Conservation (phyloP, 192 early-diverging fungal species). For the Coemansia aciculifera region DNA sequence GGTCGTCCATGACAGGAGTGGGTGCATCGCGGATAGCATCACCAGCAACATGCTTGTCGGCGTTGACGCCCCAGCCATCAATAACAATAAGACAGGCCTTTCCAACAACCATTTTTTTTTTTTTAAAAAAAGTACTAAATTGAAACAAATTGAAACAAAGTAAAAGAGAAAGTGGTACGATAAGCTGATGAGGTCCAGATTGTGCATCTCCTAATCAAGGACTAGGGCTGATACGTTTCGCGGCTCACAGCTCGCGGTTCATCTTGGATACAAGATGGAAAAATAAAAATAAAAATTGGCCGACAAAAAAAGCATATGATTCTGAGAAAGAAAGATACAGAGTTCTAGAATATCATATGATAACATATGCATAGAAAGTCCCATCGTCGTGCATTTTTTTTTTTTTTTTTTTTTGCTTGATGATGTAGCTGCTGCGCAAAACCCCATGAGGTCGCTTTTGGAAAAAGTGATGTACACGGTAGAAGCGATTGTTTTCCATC, state of each 20-base stretch:
- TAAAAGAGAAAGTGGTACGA: neutral
- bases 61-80: slow-evolving; percentile 97
- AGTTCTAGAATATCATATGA: slow-evolving; percentile 17
- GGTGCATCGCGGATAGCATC: slow-evolving; percentile 92
- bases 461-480: neutral
- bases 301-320: too few species aligned
- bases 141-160: neutral
- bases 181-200: slow-evolving; percentile 4
- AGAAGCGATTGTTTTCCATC: neutral
- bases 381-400: slow-evolving; percentile 2
- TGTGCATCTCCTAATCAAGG: neutral
- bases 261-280: neutral
- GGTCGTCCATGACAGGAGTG: slow-evolving; percentile 88
- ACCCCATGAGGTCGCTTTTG: too few species aligned
- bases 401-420: too few species aligned
- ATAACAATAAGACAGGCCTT: slow-evolving; percentile 91
- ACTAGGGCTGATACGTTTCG: neutral
- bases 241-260: neutral
- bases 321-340: too few species aligned
- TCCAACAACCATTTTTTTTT: slow-evolving; percentile 48
- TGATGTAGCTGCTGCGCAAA: neutral
- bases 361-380: neutral
- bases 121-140: neutral
- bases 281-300: neutral
- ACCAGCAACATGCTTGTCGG: slow-evolving; percentile 66